phyloP scores from a whole-genome alignment of 1,284 basidiomycete genomes.

The Heliocybe sulcata region DNA sequence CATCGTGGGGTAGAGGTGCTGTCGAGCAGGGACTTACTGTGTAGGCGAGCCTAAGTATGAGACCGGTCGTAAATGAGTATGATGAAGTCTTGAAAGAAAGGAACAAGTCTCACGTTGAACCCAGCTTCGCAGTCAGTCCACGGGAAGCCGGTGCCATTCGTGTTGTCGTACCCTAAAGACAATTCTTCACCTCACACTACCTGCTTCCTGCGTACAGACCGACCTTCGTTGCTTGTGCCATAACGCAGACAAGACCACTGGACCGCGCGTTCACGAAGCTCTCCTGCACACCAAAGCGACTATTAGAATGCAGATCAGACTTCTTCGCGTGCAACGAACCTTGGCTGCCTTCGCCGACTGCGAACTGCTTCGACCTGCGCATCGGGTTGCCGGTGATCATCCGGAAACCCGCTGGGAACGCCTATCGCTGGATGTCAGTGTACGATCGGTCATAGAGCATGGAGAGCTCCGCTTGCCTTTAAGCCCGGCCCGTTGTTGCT shows the following conservation, averaged over 20 bases:
- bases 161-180: not conserved
- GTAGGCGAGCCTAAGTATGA: not conserved
- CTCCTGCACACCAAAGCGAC: constrained; percentile 7
- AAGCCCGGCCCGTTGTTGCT: constrained; percentile 31
- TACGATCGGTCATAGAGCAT: no score
- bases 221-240: constrained; percentile 15
- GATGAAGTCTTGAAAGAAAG: not conserved
- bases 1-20: not conserved
- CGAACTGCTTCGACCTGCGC: constrained; percentile 26
- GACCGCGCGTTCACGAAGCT: constrained; percentile 32
- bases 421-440: not conserved
- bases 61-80: not conserved
- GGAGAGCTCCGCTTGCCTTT: constrained; percentile 19
- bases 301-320: not conserved
- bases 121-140: constrained; percentile 34
- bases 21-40: not conserved
- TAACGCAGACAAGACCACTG: constrained; percentile 35
- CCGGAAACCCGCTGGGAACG: constrained; percentile 35
- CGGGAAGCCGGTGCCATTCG: constrained; percentile 23
- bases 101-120: constrained; percentile 22
- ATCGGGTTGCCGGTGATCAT: constrained; percentile 35
- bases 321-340: not conserved
- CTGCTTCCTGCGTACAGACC: no score
- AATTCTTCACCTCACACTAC: constrained; percentile 2
- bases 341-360: not conserved